Base-by-base conservation (phyloP, 805 yeast species). In the Tetrapisispora nanseiensis region DNA sequence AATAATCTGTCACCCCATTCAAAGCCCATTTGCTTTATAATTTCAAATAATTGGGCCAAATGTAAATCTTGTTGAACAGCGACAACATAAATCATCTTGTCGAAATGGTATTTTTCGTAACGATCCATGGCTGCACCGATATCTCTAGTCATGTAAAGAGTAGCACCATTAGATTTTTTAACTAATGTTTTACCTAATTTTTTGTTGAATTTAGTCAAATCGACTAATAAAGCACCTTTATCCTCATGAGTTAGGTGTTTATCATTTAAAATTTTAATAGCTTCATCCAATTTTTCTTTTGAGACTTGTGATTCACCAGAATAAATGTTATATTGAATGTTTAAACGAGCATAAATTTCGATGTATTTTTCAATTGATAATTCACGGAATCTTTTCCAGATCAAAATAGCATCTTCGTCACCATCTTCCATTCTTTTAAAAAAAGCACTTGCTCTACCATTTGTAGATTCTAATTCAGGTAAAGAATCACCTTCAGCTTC, bases 41-140 rank as follows among this genome's bases (percentile, higher is more conserved):
- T 86, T 68, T 87, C 95, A 66, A 92, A 90, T 63, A 92, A 85
- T 69, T 92, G 99, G 43, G 89, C 89, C 50, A 76, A 71, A 62
- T 92, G 97, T 55, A 92, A 75, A 66, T 92, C 97, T 71, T 92
- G 99, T 69, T 92, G 99, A 41, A 83, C 71, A 6, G 98, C 97
- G 67, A 89, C 82, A 43, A 90, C 97, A 61, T 92, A 92, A 50
- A 92, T 77, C 95, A 86, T 84, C 71, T 89, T 87, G 69, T 90
- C 97, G 61, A 92, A 92, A 44, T 86, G 69, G 69, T 80, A 84
- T 53, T 72, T 75, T 43, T 83, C 78, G 62, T 86, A 74, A 72
- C 99, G 90, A 59, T 83, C 86, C 59, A 82, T 79, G 43, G 97
- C 97, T 56, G 89, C 96, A 55, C 97, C 97, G 45, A 92, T 82